Evolutionary conservation across 148 eudicot species (phyloP).

Genomic region (Diospyros kaki): DNA sequence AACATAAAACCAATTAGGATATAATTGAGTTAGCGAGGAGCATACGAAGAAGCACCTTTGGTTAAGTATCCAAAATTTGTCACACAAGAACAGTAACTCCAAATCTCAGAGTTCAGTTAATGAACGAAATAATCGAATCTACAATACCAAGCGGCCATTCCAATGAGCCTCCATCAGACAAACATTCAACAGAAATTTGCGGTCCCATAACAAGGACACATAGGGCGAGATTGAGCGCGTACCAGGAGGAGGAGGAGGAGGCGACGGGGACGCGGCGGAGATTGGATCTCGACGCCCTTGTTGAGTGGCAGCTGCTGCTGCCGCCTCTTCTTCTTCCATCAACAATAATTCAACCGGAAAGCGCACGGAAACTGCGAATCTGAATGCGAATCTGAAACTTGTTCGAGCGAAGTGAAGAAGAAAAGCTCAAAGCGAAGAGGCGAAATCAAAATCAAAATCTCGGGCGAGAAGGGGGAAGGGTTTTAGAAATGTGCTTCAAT

Average conservation of each 20-base stretch:
- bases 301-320: slow-evolving; percentile 15
- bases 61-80: too few species aligned
- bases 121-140: too few species aligned
- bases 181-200: too few species aligned
- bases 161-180: too few species aligned
- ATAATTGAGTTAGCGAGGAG: too few species aligned
- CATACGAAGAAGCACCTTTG: too few species aligned
- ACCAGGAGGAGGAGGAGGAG: slow-evolving; percentile 9
- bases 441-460: neutral
- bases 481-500: slow-evolving; percentile 1
- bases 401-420: neutral
- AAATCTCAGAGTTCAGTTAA: too few species aligned
- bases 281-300: slow-evolving; percentile 28
- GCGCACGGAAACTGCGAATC: neutral
- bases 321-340: slow-evolving; percentile 25
- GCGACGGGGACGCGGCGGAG: slow-evolving; percentile 19
- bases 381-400: slow-evolving; percentile 1
- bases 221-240: neutral
- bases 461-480: neutral
- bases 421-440: neutral
- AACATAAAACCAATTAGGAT: too few species aligned
- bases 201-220: too few species aligned
- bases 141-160: too few species aligned
- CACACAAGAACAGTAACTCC: too few species aligned
- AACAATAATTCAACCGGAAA: neutral